A percentile compares a stretch with the other conserved stretches of the same genome.
Evolutionary conservation across 2,329 filamentous ascomycete genomes (phyloP).

Genomic region (Cytospora piceae): DNA sequence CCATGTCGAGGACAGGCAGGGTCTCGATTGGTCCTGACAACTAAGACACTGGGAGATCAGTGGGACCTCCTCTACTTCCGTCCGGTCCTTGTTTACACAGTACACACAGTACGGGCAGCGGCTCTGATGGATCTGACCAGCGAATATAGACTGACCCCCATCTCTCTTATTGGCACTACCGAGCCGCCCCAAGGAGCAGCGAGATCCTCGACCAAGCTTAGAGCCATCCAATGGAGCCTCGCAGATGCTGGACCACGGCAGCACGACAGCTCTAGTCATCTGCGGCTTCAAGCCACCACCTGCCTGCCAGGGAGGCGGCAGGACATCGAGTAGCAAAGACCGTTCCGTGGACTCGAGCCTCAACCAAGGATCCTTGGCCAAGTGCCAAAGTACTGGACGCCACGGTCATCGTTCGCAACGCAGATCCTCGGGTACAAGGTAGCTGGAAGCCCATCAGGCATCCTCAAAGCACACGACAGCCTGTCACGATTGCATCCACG

Average conservation of each 20-base stretch:
- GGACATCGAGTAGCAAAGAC: neutral
- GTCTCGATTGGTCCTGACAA: neutral
- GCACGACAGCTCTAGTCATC: constrained; percentile 15
- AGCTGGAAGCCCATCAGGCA: neutral
- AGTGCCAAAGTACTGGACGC: neutral
- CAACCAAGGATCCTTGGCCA: neutral
- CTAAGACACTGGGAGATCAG: constrained; percentile 1
- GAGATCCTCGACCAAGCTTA: neutral
- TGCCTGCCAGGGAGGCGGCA: neutral
- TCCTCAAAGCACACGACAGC: neutral
- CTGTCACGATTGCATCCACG: neutral
- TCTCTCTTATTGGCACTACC: constrained; percentile 5
- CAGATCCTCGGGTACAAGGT: neutral
- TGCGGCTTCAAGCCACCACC: constrained; percentile 16
- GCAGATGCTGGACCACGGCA: neutral
- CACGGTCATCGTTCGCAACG: neutral
- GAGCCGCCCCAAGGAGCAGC: constrained; percentile 10
- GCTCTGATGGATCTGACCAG: neutral
- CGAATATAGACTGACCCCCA: neutral
- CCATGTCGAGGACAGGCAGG: neutral
- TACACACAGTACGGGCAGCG: neutral
- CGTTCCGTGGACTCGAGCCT: neutral
- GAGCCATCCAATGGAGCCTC: constrained; percentile 4
- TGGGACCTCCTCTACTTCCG: constrained; percentile 1
- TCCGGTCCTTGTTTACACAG: neutral